Evolutionary conservation across 2,329 filamentous ascomycete species (phyloP).

Genomic region (Botrytis cinerea): DNA sequence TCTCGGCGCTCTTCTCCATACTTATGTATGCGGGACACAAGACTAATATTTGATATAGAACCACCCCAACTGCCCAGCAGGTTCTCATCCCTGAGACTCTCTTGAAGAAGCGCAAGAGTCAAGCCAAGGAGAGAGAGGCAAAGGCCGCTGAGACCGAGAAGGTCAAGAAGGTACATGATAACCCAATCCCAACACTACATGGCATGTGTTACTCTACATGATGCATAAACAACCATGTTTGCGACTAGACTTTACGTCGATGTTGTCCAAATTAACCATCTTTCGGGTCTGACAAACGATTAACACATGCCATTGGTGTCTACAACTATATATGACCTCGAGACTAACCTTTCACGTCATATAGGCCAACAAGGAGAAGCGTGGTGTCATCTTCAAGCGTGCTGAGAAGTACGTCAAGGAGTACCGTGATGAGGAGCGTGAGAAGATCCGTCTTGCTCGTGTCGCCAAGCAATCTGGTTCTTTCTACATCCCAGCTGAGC

Average conservation of each 20-base stretch:
- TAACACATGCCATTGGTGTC: conserved; percentile 33
- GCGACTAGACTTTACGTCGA: conserved; percentile 88
- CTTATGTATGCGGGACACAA: conserved; percentile 63
- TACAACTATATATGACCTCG: conserved; percentile 26
- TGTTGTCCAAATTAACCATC: conserved; percentile 99
- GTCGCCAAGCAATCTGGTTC: conserved; percentile 88
- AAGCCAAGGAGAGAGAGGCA: conserved; percentile 98
- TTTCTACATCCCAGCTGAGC: conserved; percentile 92
- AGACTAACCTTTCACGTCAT: conserved; percentile 45
- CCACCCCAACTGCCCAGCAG: conserved; percentile 91
- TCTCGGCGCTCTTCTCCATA: conserved; percentile 75
- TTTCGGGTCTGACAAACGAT: conserved; percentile 88
- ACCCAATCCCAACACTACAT: neutral
- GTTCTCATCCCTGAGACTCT: conserved; percentile 98
- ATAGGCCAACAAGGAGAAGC: conserved; percentile 98
- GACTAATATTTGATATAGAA: conserved; percentile 80
- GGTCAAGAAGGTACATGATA: conserved; percentile 73
- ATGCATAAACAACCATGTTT: conserved; percentile 79
- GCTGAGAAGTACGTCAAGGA: conserved; percentile 99
- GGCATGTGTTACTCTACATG: conserved; percentile 51
- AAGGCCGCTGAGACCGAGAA: conserved; percentile 76
- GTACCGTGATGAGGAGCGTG: conserved; percentile 96
- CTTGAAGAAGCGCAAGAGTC: conserved; percentile 99
- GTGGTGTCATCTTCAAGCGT: conserved; percentile 98
- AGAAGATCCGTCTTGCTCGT: conserved; percentile 93